A percentile compares a stretch with the other conserved stretches of the same genome.
Evolutionary conservation across 2,329 filamentous ascomycete genomes (phyloP).

Genomic region (Volutella citrinella): DNA sequence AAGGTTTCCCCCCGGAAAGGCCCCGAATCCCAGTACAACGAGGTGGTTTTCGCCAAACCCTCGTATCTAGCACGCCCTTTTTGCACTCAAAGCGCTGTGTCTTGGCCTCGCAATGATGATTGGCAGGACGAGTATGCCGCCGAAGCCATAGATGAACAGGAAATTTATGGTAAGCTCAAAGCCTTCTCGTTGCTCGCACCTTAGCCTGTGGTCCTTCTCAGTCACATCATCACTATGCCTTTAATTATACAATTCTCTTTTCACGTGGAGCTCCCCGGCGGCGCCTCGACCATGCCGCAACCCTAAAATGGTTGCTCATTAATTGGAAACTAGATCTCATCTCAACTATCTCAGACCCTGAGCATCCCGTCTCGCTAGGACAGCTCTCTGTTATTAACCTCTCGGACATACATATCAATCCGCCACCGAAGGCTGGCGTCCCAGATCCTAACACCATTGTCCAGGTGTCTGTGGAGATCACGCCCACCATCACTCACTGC

Average conservation of each 20-base stretch:
- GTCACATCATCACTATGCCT: not conserved
- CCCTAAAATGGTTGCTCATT: too few relatives aligned
- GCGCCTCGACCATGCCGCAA: too few relatives aligned
- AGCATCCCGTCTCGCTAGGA: conserved; percentile 91
- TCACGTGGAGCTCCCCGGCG: conserved; percentile 1
- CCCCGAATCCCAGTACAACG: conserved; percentile 45
- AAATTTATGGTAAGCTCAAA: conserved; percentile 91
- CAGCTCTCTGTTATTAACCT: conserved; percentile 93
- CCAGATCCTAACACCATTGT: conserved; percentile 56
- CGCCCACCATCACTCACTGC: conserved; percentile 95
- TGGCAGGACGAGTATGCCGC: conserved; percentile 58
- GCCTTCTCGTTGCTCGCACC: too few relatives aligned
- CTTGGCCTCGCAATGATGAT: conserved; percentile 33
- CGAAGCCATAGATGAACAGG: conserved; percentile 93
- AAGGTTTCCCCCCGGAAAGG: conserved; percentile 44
- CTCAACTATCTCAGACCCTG: conserved; percentile 90
- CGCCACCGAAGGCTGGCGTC: conserved; percentile 32
- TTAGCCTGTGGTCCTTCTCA: not conserved
- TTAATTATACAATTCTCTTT: conserved; percentile 4
- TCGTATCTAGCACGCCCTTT: conserved; percentile 41
- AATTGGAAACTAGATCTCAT: conserved; percentile 67
- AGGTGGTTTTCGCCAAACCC: conserved; percentile 45
- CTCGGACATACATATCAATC: conserved; percentile 79
- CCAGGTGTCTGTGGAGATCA: conserved; percentile 82
- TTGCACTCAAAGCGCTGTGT: conserved; percentile 32